Base-by-base conservation (phyloP, 1,139 yeast species). In the Yamadazyma spencermartinsiae region DNA sequence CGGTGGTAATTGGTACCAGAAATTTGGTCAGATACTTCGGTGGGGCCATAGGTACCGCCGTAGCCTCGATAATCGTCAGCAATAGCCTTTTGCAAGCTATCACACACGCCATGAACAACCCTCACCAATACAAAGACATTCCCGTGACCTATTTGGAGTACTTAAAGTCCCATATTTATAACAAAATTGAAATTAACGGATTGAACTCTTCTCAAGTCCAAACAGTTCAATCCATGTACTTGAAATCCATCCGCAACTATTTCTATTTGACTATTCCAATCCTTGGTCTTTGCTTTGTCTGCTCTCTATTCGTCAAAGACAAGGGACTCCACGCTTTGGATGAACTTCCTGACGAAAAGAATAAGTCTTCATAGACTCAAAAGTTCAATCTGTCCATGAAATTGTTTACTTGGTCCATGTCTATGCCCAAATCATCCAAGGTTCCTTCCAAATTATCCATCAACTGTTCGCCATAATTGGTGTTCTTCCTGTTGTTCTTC, bases 1-100 rank as follows among this genome's bases (percentile, higher is more conserved):
- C 83, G 0, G 79, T 77, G 10, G 77, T 76, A 8, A 76, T 77
- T 8, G 68, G 80, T 2, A 65, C 79, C 1, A 62, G 83, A 52
- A 77, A 76, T 46, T 73, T 76, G 9, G 46, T 75, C 35, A 55
- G 83, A 42, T 70, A 77, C 1, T 65, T 78, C 36, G 83, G 84
- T 27, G 81, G 80, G 18, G 72, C 82, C 1, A 51, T 58, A 13
- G 65, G 65, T n/a, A 56, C 55, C 21, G 60, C 63, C 4, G 38
- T 55, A 31, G 60, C 58, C 5, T 56, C 64, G 4, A 49, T 58
- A 15, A 54, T 55, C 23, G 55, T 59, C 7, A 53, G 58, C 27
- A 53, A 53, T 31, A 37, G 49, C 20, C 39, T 52, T 14, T 15
- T 44, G 8, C 33, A 26, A 4, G 42, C 47, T 19, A 42, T 49